Percentiles rank a stretch among this genome's conserved stretches.
These are phyloP conservation scores for Cicer cuneatum DNA, from an alignment of 306 rosid genomes.

Conservation along the genomic window DNA sequence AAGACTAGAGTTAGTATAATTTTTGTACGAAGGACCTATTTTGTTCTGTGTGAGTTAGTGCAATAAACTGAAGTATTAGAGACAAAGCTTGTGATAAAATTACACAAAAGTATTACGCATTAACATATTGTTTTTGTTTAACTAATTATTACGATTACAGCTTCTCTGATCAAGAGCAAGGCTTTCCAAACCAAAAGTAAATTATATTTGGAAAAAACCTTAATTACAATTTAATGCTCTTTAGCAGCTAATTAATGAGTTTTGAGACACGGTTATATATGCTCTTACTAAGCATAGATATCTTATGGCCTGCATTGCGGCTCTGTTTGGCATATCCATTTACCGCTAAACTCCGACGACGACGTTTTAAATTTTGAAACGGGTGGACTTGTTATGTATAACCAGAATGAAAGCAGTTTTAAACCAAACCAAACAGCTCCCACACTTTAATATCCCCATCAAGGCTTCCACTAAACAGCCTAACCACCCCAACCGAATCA, in stretches of 20 bases:
- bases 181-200: too few species aligned
- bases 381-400: not conserved
- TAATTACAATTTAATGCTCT: too few species aligned
- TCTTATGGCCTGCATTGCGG: not conserved
- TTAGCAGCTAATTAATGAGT: conserved; percentile 18
- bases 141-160: not conserved
- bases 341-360: not conserved
- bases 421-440: conserved; percentile 45
- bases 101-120: not conserved
- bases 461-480: conserved; percentile 59
- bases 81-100: not conserved
- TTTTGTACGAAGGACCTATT: not conserved
- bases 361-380: not conserved
- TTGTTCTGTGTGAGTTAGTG: not conserved
- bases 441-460: conserved; percentile 66
- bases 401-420: not conserved
- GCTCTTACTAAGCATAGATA: not conserved
- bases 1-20: not conserved
- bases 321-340: not conserved
- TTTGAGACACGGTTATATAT: not conserved
- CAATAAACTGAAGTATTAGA: not conserved
- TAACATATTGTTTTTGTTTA: not conserved
- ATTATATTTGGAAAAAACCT: too few species aligned
- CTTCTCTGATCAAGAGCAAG: too few species aligned
- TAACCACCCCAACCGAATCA: conserved; percentile 42